Evolutionary conservation across 805 yeast genomes (phyloP), one percentile per base, ranked within the genome.

Genomic region (Brettanomyces nanus): DNA sequence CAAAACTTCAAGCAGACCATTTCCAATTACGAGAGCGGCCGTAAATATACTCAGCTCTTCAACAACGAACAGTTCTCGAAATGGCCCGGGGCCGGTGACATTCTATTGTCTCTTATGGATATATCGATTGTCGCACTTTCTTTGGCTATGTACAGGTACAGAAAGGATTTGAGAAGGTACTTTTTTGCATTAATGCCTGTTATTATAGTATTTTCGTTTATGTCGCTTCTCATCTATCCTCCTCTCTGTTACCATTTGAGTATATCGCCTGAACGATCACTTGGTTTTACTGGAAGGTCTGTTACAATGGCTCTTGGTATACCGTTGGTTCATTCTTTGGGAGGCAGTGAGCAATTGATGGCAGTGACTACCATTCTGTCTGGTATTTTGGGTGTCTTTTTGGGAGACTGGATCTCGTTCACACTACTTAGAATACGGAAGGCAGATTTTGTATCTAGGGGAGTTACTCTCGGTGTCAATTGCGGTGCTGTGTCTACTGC

Each of bases 401-500:
- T 76, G 22, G 82, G 81, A 5, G 85, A 80, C 35, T 66, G 75
- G 21, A 56, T 72, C 39, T 49, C 77, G 9, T 56, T 62, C 27
- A 49, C 45, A 23, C 45, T 64, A 17, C 52, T 81, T 22, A 52
- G 79, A 28, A 66, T 84, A 5, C 65, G 74, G 5, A 66, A 69
- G 22, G 71, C 73, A 47, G 92, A 84, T 53, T 83, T 72, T 51
- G 78, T 84, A 6, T 78, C 86, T 0, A 59, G 87, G 44, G 95
- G 94, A 3, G 75, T 83, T 15, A 77, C 86, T 0, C 59, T 82
- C 35, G 95, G 94, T 4, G 69, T 80, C 36, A 80, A 80, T 51
- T 81, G 89, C 51, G 85, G 89, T 7, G 94, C 95, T 1, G 80
- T 84, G 36, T 85, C 87, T 4, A 81, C 94, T 3, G 89, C 90